Evolutionary conservation across 2,329 filamentous ascomycete genomes (phyloP), one percentile per base, ranked within the genome.

Genomic region (Sphaerulina vaccinii): DNA sequence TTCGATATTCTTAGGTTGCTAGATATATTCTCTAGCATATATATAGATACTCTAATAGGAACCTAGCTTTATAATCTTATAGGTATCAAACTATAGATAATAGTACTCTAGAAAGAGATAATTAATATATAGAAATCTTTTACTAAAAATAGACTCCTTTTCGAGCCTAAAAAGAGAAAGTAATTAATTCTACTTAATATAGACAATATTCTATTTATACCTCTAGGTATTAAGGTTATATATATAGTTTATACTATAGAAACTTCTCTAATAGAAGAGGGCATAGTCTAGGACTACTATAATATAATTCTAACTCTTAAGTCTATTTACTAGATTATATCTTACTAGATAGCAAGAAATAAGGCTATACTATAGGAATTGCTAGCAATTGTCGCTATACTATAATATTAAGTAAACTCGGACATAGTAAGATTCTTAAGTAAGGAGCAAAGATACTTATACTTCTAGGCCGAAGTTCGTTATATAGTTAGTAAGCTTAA

Each of bases 151-250:
- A 23, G 40, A 29, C 24, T 23, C 8, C 19, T 22, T 10, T 47
- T n/a, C 18, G 35, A 36, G 4, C 43, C 43, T 3, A 42, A 16
- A 8, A 44, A 51, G 10, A 49, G 42, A 37, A 51, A 54, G 35
- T 37, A 44, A 3, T 32, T 54, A 8, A 50, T 57, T 8, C 4
- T 54, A 13, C 51, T 57, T 2, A 43, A 57, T 18, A 9, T 43
- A 22, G 55, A 55, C 42, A 40, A 57, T 27, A 41, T 57, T 3
- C 32, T 57, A 5, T 27, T 57, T 11, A 55, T 57, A 38, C 55
- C 52, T 3, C 55, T 40, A 5, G 49, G 55, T 27, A 15, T 35
- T n/a, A 36, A 21, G 13, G 18, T 55, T 13, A 42, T 57, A 8
- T 45, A 57, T 29, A 41, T 52, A 16, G 44, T 52, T 11, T 41